phyloP scores from a whole-genome alignment of 495 filamentous ascomycete genomes.

The Aspergillus carlsbadensis region DNA sequence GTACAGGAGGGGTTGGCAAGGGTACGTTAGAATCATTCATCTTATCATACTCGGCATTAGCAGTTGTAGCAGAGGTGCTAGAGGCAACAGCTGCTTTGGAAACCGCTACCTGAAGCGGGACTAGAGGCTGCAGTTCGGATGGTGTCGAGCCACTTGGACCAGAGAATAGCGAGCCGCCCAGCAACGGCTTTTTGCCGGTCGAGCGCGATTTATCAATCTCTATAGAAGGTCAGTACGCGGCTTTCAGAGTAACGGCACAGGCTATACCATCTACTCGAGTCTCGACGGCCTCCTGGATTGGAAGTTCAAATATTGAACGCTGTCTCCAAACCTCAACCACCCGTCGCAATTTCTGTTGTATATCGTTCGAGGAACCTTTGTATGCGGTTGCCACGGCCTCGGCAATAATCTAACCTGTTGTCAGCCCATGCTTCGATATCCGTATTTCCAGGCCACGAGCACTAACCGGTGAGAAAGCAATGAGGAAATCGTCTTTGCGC shows the following conservation, averaged over 20 bases:
- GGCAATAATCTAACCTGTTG: constrained; percentile 62
- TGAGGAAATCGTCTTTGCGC: constrained; percentile 85
- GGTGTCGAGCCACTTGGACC: constrained; percentile 58
- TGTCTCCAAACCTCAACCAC: constrained; percentile 94
- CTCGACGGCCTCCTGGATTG: constrained; percentile 77
- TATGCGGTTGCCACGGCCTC: constrained; percentile 84
- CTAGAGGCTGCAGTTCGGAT: constrained; percentile 70
- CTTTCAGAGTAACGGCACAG: not conserved
- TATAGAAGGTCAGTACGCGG: constrained; percentile 29
- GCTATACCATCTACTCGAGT: constrained; percentile 69
- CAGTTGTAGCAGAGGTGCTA: constrained; percentile 60
- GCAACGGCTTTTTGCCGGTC: constrained; percentile 59
- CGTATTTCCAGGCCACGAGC: not conserved
- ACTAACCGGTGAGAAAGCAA: constrained; percentile 78
- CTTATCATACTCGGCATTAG: constrained; percentile 79
- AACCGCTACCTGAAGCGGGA: constrained; percentile 68
- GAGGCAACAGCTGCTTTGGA: constrained; percentile 65
- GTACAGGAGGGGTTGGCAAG: constrained; percentile 76
- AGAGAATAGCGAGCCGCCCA: constrained; percentile 73
- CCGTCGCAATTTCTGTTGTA: constrained; percentile 81
- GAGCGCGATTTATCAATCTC: constrained; percentile 79
- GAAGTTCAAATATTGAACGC: constrained; percentile 76
- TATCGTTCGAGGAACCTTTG: constrained; percentile 76
- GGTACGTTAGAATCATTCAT: constrained; percentile 65
- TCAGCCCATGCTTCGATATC: constrained; percentile 21